Conservation (phyloP, 2,329 filamentous ascomycete genomes). For the Fusarium armeniacum region DNA sequence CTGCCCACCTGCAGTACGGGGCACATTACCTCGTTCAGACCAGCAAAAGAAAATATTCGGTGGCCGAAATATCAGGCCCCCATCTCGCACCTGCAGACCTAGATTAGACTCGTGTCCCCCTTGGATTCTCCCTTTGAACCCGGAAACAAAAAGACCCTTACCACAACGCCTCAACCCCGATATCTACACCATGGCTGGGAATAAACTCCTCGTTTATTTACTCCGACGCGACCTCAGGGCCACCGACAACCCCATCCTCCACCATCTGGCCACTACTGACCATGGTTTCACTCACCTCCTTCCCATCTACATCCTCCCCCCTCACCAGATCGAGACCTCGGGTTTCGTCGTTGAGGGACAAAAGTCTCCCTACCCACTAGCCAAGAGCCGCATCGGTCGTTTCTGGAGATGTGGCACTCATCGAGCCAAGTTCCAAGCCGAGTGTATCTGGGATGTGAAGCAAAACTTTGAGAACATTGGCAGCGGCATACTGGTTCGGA, state of each 20-base stretch:
- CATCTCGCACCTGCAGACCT: constrained; percentile 18
- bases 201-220: constrained; percentile 76
- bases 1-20: constrained; percentile 13
- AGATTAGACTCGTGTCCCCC: constrained; percentile 24
- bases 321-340: constrained; percentile 80
- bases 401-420: constrained; percentile 83
- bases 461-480: constrained; percentile 68
- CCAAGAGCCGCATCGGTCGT: constrained; percentile 72
- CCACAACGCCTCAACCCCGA: not conserved
- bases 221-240: constrained; percentile 80
- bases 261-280: constrained; percentile 65
- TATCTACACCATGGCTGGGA: constrained; percentile 51
- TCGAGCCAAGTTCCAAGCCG: constrained; percentile 77
- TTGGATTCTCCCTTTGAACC: not conserved
- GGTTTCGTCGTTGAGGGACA: constrained; percentile 73
- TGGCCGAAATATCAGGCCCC: constrained; percentile 17
- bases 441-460: constrained; percentile 82
- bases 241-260: constrained; percentile 80
- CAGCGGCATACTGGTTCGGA: constrained; percentile 74
- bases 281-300: constrained; percentile 77
- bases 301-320: constrained; percentile 77
- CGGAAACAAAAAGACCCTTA: not conserved
- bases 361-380: constrained; percentile 76
- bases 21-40: constrained; percentile 3
- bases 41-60: constrained; percentile 8